A percentile compares a stretch with the other conserved stretches of the same genome.
Conservation (phyloP, 2,329 filamentous ascomycete species). For the Fusarium foetens region DNA sequence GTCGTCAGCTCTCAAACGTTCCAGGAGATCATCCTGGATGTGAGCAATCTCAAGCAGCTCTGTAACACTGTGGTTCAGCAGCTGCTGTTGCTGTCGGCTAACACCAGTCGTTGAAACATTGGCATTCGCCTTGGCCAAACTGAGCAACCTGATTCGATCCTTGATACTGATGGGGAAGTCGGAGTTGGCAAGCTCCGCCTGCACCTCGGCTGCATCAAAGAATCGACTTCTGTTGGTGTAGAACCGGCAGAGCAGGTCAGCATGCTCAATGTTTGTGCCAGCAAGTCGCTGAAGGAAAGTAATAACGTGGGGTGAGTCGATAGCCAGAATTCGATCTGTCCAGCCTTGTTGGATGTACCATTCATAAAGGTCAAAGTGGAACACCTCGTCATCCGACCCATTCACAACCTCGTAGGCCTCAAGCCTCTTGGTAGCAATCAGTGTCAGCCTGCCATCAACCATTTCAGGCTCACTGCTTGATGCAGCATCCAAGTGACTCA, state of each 20-base stretch:
- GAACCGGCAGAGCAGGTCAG: slow-evolving; percentile 92
- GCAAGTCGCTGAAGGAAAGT: slow-evolving; percentile 86
- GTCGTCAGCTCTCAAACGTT: slow-evolving; percentile 77
- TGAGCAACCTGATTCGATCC: slow-evolving; percentile 88
- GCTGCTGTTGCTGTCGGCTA: slow-evolving; percentile 82
- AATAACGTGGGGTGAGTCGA: slow-evolving; percentile 85
- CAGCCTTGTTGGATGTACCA: slow-evolving; percentile 92
- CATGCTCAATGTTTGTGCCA: slow-evolving; percentile 76
- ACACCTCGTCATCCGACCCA: slow-evolving; percentile 88
- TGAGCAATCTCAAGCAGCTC: slow-evolving; percentile 92
- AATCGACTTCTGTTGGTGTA: slow-evolving; percentile 86
- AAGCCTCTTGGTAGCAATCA: slow-evolving; percentile 79
- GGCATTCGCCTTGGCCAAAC: slow-evolving; percentile 90
- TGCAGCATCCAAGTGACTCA: slow-evolving; percentile 79
- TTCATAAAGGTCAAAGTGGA: slow-evolving; percentile 95
- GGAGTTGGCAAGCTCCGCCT: slow-evolving; percentile 85
- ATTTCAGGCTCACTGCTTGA: slow-evolving; percentile 75
- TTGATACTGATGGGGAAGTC: slow-evolving; percentile 82
- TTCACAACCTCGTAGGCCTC: slow-evolving; percentile 95
- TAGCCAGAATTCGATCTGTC: slow-evolving; percentile 85
- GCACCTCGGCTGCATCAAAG: slow-evolving; percentile 87
- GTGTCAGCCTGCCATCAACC: slow-evolving; percentile 80
- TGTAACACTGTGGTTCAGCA: slow-evolving; percentile 83
- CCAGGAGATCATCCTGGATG: slow-evolving; percentile 91
- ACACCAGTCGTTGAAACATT: slow-evolving; percentile 83